These are phyloP conservation scores for Mycosphaerelloides madeirae DNA, from an alignment of 2,329 filamentous ascomycete species.

Conservation along the genomic window DNA sequence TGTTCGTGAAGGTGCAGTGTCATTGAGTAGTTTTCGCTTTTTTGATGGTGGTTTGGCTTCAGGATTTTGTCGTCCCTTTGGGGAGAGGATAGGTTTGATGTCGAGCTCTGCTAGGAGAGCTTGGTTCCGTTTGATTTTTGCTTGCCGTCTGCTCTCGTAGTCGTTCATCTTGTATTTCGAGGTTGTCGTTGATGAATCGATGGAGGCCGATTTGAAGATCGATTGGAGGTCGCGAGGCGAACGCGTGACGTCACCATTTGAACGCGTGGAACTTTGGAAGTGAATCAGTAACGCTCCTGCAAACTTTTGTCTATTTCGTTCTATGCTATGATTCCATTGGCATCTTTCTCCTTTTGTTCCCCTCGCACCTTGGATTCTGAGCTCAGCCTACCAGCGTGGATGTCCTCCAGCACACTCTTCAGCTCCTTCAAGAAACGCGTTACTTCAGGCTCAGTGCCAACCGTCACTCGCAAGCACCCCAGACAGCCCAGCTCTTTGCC, in stretches of 20 bases:
- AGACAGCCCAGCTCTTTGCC: slow-evolving; percentile 87
- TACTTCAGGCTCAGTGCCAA: slow-evolving; percentile 85
- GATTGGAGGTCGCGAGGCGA: not conserved
- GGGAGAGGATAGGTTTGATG: slow-evolving; percentile 31
- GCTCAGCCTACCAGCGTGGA: slow-evolving; percentile 39
- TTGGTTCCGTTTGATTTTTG: slow-evolving; percentile 49
- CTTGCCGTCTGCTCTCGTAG: slow-evolving; percentile 44
- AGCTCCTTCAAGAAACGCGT: slow-evolving; percentile 71
- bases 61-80: slow-evolving; percentile 14
- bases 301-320: slow-evolving; percentile 1
- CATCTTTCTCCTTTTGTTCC: slow-evolving; percentile 46
- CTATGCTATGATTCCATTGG: slow-evolving; percentile 46
- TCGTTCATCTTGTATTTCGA: slow-evolving; percentile 31
- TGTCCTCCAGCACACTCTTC: slow-evolving; percentile 45
- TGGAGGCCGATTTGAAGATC: slow-evolving; percentile 1
- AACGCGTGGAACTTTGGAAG: not conserved
- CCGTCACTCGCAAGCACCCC: slow-evolving; percentile 84
- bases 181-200: not conserved
- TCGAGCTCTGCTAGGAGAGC: slow-evolving; percentile 46
- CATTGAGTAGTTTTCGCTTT: slow-evolving; percentile 35
- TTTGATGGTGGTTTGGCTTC: slow-evolving; percentile 32
- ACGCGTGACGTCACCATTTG: not conserved
- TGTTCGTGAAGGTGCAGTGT: slow-evolving; percentile 36
- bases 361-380: slow-evolving; percentile 29
- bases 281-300: too few species aligned